phyloP scores from a whole-genome alignment of 139 green algal genomes.

The Dunaliella primolecta region DNA sequence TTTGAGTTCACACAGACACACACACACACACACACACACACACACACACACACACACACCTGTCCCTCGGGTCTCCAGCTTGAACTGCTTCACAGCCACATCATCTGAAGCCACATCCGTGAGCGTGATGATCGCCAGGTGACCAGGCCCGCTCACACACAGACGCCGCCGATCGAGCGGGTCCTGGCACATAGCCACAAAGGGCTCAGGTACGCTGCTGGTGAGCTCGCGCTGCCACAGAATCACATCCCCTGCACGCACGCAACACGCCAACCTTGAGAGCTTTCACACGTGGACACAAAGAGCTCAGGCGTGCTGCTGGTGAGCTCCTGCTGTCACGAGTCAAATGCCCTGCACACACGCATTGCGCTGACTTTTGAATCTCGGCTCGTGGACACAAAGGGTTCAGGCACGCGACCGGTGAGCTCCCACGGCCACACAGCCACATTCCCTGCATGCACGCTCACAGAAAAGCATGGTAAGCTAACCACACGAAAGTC shows the following conservation, averaged over 20 bases:
- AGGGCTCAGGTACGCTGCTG: slow-evolving; percentile 32
- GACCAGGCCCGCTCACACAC: slow-evolving; percentile 53
- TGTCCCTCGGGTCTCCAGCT: slow-evolving; percentile 10
- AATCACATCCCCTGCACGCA: slow-evolving; percentile 24
- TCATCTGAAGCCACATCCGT: slow-evolving; percentile 25
- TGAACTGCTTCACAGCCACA: slow-evolving; percentile 51
- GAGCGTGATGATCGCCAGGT: slow-evolving; percentile 54
- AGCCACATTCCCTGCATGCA: slow-evolving; percentile 22
- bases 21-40: too few species aligned
- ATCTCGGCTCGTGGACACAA: slow-evolving; percentile 50
- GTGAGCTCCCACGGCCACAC: slow-evolving; percentile 45
- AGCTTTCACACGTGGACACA: too few species aligned
- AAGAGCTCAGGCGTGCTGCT: too few species aligned
- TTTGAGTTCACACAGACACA: too few species aligned
- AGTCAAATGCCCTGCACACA: too few species aligned
- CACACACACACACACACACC: too few species aligned
- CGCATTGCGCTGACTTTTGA: too few species aligned
- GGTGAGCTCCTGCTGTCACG: too few species aligned
- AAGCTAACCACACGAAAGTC: too few species aligned
- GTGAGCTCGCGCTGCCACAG: slow-evolving; percentile 45
- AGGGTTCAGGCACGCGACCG: slow-evolving; percentile 31
- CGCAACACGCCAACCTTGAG: background rate
- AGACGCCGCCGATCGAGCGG: slow-evolving; percentile 61
- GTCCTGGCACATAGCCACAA: slow-evolving; percentile 49
- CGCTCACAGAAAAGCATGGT: too few species aligned